These are phyloP conservation scores for Cryptococcus sp. DNA, from an alignment of 1,284 basidiomycete species.

Conservation along the genomic window DNA sequence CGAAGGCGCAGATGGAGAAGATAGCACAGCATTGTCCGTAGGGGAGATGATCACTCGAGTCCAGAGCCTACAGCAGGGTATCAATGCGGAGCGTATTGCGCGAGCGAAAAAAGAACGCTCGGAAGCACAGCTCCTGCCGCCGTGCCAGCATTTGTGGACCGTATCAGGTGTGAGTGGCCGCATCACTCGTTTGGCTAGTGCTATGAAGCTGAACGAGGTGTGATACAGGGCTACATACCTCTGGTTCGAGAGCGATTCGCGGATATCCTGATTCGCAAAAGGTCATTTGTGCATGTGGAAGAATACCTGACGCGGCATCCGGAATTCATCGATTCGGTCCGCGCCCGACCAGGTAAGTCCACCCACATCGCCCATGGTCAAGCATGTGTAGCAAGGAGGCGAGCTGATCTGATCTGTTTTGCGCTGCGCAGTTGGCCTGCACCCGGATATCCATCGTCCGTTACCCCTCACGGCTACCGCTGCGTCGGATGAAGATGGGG, in stretches of 20 bases:
- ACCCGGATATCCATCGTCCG: constrained; percentile 44
- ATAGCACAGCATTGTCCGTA: constrained; percentile 47
- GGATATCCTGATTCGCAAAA: constrained; percentile 48
- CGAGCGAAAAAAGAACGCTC: constrained; percentile 19
- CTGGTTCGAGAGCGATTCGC: constrained; percentile 48
- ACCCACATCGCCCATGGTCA: neutral
- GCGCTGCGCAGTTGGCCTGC: constrained; percentile 35
- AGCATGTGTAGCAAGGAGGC: neutral
- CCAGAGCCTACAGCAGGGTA: constrained; percentile 34
- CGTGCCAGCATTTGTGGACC: constrained; percentile 53
- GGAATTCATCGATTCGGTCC: constrained; percentile 43
- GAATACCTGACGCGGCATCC: constrained; percentile 53
- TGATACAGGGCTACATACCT: constrained; percentile 42
- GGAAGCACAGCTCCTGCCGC: constrained; percentile 34
- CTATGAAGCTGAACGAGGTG: neutral
- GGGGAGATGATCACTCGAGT: constrained; percentile 53
- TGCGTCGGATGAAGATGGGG: constrained; percentile 16
- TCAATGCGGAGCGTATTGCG: constrained; percentile 36
- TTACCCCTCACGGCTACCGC: constrained; percentile 4
- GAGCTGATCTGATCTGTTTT: neutral
- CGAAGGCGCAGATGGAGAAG: constrained; percentile 53
- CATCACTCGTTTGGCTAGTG: neutral
- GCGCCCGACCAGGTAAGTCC: constrained; percentile 40
- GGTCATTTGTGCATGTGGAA: constrained; percentile 52
- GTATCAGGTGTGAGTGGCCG: constrained; percentile 42